Evolutionary conservation across 805 yeast species (phyloP).

Genomic region (Dipodascopsis uninucleata): DNA sequence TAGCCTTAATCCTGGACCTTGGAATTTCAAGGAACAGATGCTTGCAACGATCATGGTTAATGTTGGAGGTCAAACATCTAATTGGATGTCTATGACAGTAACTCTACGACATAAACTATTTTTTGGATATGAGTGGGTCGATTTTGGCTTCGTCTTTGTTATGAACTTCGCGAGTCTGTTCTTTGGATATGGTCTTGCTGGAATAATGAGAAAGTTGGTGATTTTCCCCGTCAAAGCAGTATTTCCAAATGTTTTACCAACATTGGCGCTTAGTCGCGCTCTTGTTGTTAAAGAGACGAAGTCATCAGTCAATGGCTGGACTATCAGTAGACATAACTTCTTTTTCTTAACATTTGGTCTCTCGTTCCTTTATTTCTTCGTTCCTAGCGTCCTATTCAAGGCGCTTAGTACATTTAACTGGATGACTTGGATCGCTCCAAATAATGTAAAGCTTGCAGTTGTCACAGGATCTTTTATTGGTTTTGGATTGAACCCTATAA

Average conservation of each 20-base stretch:
- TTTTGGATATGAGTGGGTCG: conserved; percentile 5
- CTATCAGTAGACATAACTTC: conserved; percentile 49
- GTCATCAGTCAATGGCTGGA: conserved; percentile 56
- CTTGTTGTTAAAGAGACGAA: conserved; percentile 19
- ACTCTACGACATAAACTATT: background rate
- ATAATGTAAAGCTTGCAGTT: conserved; percentile 46
- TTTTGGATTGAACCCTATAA: conserved; percentile 46
- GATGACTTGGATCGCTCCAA: conserved; percentile 56
- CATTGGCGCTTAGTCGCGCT: conserved; percentile 48
- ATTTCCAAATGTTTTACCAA: conserved; percentile 54
- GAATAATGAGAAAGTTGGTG: conserved; percentile 54
- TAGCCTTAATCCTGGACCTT: conserved; percentile 59
- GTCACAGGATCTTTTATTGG: conserved; percentile 47
- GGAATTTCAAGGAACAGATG: conserved; percentile 64
- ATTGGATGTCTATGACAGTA: background rate
- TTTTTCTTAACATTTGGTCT: conserved; percentile 43
- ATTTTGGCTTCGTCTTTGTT: conserved; percentile 51
- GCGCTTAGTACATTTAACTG: conserved; percentile 58
- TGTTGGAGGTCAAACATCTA: conserved; percentile 14
- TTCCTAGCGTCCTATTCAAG: conserved; percentile 57
- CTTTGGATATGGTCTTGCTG: conserved; percentile 65
- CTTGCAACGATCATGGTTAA: conserved; percentile 45
- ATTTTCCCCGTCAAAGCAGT: conserved; percentile 47
- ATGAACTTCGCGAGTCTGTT: conserved; percentile 55
- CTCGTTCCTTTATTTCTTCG: conserved; percentile 51